These are phyloP conservation scores for Dalechampia spathulata DNA, from an alignment of 441 rosid species.

Conservation along the genomic window DNA sequence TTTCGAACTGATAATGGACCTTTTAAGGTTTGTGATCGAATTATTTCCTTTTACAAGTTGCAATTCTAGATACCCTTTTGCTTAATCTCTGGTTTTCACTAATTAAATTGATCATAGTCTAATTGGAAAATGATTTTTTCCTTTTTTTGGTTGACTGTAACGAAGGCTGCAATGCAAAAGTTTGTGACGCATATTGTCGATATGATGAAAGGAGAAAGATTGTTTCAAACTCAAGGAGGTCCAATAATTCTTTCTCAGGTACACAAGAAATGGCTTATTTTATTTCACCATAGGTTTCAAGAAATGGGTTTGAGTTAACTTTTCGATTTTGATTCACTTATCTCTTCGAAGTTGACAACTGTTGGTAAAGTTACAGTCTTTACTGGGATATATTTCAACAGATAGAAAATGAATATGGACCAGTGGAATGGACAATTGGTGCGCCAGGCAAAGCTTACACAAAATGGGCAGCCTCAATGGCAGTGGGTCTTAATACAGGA, in stretches of 20 bases:
- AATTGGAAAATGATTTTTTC: conserved; percentile 3
- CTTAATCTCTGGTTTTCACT: background rate
- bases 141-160: background rate
- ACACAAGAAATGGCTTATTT: conserved; percentile 16
- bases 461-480: conserved; percentile 94
- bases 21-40: conserved; percentile 56
- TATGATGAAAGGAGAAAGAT: conserved; percentile 77
- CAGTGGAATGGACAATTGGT: conserved; percentile 76
- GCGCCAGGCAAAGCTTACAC: conserved; percentile 62
- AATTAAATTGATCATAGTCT: background rate
- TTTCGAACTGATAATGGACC: conserved; percentile 91
- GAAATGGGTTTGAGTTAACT: no score
- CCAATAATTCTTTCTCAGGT: conserved; percentile 97
- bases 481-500: conserved; percentile 85
- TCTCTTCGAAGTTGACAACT: background rate
- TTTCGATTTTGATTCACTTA: no score
- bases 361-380: background rate
- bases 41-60: background rate
- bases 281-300: no score
- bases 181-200: conserved; percentile 70
- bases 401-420: conserved; percentile 97
- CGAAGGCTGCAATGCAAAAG: conserved; percentile 53
- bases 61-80: background rate
- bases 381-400: conserved; percentile 23
- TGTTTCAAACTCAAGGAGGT: conserved; percentile 87